phyloP scores from a whole-genome alignment of 1,284 basidiomycete genomes.

The Melampsora larici-populina region DNA sequence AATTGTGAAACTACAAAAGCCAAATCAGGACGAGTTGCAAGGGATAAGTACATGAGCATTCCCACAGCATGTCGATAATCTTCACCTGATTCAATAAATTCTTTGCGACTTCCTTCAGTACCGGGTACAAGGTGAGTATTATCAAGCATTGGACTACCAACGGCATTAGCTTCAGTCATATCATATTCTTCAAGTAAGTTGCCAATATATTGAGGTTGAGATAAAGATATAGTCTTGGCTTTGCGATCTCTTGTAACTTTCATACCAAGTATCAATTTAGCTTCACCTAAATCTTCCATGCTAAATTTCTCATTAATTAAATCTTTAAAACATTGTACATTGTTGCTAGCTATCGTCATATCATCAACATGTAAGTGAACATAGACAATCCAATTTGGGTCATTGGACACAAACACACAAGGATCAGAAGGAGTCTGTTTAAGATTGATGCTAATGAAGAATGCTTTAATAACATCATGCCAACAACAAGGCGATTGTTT shows the following conservation, averaged over 20 bases:
- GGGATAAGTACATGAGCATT: no score
- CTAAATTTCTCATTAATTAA: neutral
- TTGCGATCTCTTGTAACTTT: neutral
- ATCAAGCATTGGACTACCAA: neutral
- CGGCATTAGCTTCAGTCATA: neutral
- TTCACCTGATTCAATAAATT: no score
- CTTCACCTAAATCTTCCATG: neutral
- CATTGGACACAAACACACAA: neutral
- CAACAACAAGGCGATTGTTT: conserved; percentile 17
- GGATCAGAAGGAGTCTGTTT: neutral
- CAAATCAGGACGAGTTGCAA: no score
- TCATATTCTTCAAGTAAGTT: neutral
- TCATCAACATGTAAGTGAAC: neutral
- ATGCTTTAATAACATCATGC: neutral
- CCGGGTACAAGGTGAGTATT: neutral
- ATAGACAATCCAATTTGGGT: neutral
- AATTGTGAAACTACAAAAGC: no score
- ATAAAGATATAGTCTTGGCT: neutral
- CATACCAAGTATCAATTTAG: neutral
- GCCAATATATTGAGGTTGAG: neutral
- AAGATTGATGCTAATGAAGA: neutral
- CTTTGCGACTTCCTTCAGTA: neutral
- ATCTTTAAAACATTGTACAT: neutral
- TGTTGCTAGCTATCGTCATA: neutral
- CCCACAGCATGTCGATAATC: no score